Evolutionary conservation across 2,329 filamentous ascomycete genomes (phyloP).

Genomic region (Exophiala xenobiotica): DNA sequence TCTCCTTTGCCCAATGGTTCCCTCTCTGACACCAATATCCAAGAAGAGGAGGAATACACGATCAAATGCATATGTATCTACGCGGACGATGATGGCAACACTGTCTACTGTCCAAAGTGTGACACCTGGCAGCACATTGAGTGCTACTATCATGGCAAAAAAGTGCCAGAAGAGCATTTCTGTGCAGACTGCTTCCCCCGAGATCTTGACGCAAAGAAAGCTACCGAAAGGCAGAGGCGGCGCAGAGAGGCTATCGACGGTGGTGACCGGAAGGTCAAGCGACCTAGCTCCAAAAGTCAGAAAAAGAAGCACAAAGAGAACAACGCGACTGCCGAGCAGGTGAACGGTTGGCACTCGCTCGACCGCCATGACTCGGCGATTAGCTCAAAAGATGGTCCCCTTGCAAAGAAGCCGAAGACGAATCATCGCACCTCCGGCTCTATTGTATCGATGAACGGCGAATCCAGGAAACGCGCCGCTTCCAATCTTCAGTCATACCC

Average conservation of each 20-base stretch:
- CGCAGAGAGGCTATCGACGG: constrained; percentile 59
- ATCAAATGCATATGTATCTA: constrained; percentile 98
- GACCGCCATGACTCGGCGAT: constrained; percentile 57
- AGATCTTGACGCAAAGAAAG: constrained; percentile 68
- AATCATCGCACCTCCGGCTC: constrained; percentile 78
- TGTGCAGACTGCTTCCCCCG: constrained; percentile 87
- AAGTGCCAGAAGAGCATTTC: constrained; percentile 74
- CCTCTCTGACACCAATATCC: constrained; percentile 41
- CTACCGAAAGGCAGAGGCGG: constrained; percentile 68
- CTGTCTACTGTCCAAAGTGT: constrained; percentile 92
- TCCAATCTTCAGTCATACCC: constrained; percentile 60
- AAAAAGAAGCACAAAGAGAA: constrained; percentile 82
- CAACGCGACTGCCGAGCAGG: constrained; percentile 54
- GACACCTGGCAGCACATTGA: constrained; percentile 98
- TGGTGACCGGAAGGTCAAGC: constrained; percentile 70
- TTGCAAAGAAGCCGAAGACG: constrained; percentile 77
- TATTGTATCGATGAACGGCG: constrained; percentile 64
- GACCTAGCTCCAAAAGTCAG: constrained; percentile 73
- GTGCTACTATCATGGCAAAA: constrained; percentile 85
- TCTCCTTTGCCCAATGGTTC: constrained; percentile 45
- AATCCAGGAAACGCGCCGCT: constrained; percentile 60
- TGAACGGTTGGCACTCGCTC: constrained; percentile 63
- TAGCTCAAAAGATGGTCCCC: constrained; percentile 55
- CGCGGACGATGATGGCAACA: constrained; percentile 93
- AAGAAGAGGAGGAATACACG: constrained; percentile 63